Conservation (phyloP, 2,329 filamentous ascomycete genomes). For the Elsinoe arachidis region DNA sequence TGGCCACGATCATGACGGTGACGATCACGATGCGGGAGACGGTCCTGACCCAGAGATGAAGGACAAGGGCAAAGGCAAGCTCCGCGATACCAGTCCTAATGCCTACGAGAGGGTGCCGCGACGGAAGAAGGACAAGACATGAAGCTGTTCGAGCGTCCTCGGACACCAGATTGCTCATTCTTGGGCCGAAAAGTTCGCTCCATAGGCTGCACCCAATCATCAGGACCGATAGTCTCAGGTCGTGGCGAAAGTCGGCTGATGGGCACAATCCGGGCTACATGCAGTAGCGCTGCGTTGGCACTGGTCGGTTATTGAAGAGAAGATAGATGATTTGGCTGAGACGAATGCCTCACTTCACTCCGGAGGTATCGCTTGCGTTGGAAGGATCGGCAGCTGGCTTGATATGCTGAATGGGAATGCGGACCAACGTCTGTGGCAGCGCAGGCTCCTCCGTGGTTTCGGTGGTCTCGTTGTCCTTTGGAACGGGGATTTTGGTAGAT, state of each 20-base stretch:
- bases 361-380: slow-evolving; percentile 20
- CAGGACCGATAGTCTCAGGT: background rate
- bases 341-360: slow-evolving; percentile 13
- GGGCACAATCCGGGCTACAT: background rate
- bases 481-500: slow-evolving; percentile 63
- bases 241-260: background rate
- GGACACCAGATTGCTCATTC: background rate
- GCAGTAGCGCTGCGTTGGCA: too few relatives aligned
- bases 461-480: slow-evolving; percentile 37
- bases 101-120: slow-evolving; percentile 71
- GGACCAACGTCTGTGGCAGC: slow-evolving; percentile 72
- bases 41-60: slow-evolving; percentile 18
- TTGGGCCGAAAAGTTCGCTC: background rate
- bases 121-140: slow-evolving; percentile 22
- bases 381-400: slow-evolving; percentile 23
- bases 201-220: too few relatives aligned
- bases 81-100: slow-evolving; percentile 61
- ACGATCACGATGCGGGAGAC: slow-evolving; percentile 24
- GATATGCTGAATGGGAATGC: slow-evolving; percentile 70
- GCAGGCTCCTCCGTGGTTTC: slow-evolving; percentile 39
- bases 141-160: background rate
- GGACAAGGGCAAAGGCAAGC: slow-evolving; percentile 32
- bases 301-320: too few relatives aligned
- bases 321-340: background rate
- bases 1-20: slow-evolving; percentile 29